Evolutionary conservation across 2,329 filamentous ascomycete genomes (phyloP).

Genomic region (Dactylellina sp.): DNA sequence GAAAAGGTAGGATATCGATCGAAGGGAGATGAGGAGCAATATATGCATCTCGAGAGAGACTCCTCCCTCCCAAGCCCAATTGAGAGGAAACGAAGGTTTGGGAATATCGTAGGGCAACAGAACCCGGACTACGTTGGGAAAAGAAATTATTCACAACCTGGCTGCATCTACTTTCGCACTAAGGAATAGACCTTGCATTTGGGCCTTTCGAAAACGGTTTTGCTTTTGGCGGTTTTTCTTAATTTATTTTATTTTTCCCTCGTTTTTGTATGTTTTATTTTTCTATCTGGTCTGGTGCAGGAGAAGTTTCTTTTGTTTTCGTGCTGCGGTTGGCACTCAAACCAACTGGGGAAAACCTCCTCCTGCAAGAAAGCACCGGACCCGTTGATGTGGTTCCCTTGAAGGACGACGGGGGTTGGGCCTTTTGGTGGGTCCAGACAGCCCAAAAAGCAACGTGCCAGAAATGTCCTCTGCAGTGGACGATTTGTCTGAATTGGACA

Average conservation of each 20-base stretch:
- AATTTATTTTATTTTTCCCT: slow-evolving; percentile 34
- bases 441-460: slow-evolving; percentile 39
- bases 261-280: slow-evolving; percentile 20
- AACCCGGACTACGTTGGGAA: slow-evolving; percentile 34
- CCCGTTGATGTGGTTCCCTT: slow-evolving; percentile 47
- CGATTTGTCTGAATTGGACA: slow-evolving; percentile 47
- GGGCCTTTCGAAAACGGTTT: slow-evolving; percentile 19
- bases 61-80: slow-evolving; percentile 51
- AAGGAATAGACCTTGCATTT: slow-evolving; percentile 44
- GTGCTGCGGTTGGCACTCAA: slow-evolving; percentile 39
- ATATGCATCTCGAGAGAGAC: slow-evolving; percentile 56
- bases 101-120: slow-evolving; percentile 45
- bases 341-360: slow-evolving; percentile 31
- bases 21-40: slow-evolving; percentile 52
- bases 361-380: slow-evolving; percentile 31
- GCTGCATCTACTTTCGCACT: slow-evolving; percentile 36
- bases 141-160: slow-evolving; percentile 40
- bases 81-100: slow-evolving; percentile 43
- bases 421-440: slow-evolving; percentile 33
- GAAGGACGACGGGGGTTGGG: slow-evolving; percentile 34
- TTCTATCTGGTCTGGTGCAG: too few relatives aligned
- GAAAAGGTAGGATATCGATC: slow-evolving; percentile 52
- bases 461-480: slow-evolving; percentile 24
- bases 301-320: slow-evolving; percentile 6
- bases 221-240: slow-evolving; percentile 19